These are phyloP conservation scores for Thelonectria discophora DNA, from an alignment of 2,329 filamentous ascomycete genomes.

Conservation along the genomic window DNA sequence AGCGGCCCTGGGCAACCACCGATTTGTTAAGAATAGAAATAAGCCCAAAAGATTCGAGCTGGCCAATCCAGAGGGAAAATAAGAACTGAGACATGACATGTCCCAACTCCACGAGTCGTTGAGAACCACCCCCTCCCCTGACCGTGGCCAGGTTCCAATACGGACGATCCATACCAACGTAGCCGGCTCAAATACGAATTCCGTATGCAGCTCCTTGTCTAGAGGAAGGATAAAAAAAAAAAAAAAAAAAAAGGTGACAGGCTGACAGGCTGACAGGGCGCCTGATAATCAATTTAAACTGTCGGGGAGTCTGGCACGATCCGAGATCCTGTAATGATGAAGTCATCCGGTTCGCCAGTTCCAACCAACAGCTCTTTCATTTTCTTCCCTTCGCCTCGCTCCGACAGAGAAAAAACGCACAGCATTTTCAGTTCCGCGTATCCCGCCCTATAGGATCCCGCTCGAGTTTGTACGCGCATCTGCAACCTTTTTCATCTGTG, in stretches of 20 bases:
- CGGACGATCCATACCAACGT: not conserved
- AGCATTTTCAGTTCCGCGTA: not conserved
- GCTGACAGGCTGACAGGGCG: not conserved
- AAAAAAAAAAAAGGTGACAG: not conserved
- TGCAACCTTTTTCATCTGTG: not conserved
- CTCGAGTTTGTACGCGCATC: not conserved
- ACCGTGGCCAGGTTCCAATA: not conserved
- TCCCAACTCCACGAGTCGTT: not conserved
- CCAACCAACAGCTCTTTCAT: too few species aligned
- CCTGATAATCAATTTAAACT: not conserved
- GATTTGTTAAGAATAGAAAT: conserved; percentile 1
- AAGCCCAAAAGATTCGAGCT: not conserved
- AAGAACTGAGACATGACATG: not conserved
- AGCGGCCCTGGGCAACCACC: not conserved
- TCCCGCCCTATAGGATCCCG: not conserved
- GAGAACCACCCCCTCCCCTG: not conserved
- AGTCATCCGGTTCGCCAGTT: not conserved
- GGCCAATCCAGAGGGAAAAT: not conserved
- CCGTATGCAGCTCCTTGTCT: not conserved
- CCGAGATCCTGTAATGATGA: not conserved
- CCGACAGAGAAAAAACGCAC: not conserved
- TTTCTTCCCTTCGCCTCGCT: too few species aligned
- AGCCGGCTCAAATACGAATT: conserved; percentile 2
- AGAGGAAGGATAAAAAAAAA: too few species aligned
- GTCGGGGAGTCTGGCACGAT: conserved; percentile 3